Base-by-base conservation (phyloP, 192 early-diverging fungal genomes). In the Coemansia guatemalensis region DNA sequence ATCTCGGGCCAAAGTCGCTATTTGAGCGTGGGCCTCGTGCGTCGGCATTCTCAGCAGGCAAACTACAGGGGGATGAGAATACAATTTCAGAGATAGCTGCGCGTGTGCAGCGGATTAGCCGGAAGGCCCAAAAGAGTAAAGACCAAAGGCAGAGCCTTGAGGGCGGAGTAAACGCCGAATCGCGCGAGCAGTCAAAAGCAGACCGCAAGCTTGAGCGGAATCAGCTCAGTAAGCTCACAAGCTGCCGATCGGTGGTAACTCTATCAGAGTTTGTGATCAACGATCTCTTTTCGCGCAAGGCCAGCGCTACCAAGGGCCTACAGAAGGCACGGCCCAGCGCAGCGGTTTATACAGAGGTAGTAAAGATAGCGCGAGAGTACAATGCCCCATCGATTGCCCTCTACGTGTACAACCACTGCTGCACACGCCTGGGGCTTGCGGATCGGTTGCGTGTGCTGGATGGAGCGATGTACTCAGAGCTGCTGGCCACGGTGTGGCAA, bases 381-480 rank as follows among this genome's bases (percentile, higher is more conserved):
- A 51, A 60, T 8, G 66, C 48, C 21, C 75, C 75, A 1, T 55
- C 39, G 29, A 55, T 71, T 12, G 75, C 56, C 7, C 53, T 61
- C 33, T 78, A 57, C 33, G 26, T 72, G 12, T 78, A 68, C 59
- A 68, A 65, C 55, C 52, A 64, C 44, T 78, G 75, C 27, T 66
- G 66, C 47, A 62, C 58, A 8, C 52, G 51, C 9, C 21, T 78
- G 60, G 27, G 56, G 5, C 54, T 73, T n/a, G 39, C 25, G 1
- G 63, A 72, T 63, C 64, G 67, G 58, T 58, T 71, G 29, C 62
- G 62, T 0, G 66, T 78, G 21, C 53, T 78, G 27, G 56, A 68
- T 27, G n/a, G 60, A 0, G 29, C 32, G 1, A 58, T 78, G 27
- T 78, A 69, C 56, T 63, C 71, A 27, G 75, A 78, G 63, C 49